Evolutionary conservation across 129 eudicot species (phyloP).

Genomic region (Chrysanthemum makinoi): DNA sequence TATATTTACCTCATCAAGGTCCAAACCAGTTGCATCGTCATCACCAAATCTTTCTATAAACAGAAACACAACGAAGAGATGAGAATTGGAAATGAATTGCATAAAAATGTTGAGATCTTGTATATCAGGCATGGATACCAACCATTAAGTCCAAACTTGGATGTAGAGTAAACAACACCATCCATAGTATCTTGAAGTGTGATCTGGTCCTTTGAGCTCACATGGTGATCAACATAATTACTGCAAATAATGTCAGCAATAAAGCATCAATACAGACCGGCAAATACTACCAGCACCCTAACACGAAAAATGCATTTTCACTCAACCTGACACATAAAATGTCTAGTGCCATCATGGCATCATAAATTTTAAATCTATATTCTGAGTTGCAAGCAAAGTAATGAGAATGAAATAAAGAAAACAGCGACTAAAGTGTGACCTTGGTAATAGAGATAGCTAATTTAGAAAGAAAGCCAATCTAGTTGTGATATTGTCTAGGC

Average conservation of each 20-base stretch:
- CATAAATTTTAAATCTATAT: not conserved
- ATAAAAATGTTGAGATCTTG: not conserved
- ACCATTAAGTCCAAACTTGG: constrained; percentile 98
- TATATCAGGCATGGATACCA: constrained; percentile 21
- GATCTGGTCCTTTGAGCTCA: constrained; percentile 95
- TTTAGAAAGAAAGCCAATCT: too few species aligned
- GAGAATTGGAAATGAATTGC: not conserved
- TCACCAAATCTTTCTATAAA: constrained; percentile 94
- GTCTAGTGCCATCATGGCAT: constrained; percentile 17
- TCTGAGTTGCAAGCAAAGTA: not conserved
- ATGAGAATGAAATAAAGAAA: too few species aligned
- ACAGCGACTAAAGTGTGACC: too few species aligned
- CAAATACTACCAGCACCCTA: constrained; percentile 5
- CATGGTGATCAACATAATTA: constrained; percentile 90
- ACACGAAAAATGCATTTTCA: not conserved
- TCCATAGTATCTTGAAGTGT: constrained; percentile 98
- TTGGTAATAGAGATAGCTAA: too few species aligned
- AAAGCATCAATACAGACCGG: constrained; percentile 25
- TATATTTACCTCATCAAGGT: constrained; percentile 86
- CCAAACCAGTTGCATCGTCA: constrained; percentile 81
- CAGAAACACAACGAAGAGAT: constrained; percentile 1
- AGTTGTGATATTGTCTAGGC: too few species aligned
- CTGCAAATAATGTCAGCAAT: constrained; percentile 49
- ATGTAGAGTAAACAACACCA: constrained; percentile 80
- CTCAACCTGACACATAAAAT: not conserved